phyloP scores from a whole-genome alignment of 1,284 basidiomycete genomes.

The Pseudozyma thailandica region DNA sequence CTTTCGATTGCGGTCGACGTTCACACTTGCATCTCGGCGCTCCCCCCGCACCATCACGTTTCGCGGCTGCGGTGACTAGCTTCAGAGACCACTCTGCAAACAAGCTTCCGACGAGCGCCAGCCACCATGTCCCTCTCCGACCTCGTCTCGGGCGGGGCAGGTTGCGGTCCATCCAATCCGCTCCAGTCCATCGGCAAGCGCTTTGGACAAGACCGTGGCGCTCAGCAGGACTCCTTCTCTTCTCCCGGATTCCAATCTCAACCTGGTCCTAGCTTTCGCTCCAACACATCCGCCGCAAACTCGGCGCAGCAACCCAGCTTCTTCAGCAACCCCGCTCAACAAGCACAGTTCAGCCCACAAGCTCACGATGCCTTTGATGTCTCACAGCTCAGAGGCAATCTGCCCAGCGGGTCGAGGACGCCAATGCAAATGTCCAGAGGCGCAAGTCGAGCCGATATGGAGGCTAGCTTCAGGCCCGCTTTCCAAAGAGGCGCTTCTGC shows the following conservation, averaged over 20 bases:
- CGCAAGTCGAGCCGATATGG: conserved; percentile 33
- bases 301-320: conserved; percentile 37
- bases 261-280: conserved; percentile 26
- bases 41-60: no score
- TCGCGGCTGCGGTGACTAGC: no score
- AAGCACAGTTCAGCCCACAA: conserved; percentile 11
- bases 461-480: conserved; percentile 45
- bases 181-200: conserved; percentile 64
- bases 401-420: conserved; percentile 37
- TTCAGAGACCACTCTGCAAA: no score
- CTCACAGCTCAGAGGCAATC: conserved; percentile 49
- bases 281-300: conserved; percentile 8
- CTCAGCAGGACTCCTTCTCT: conserved; percentile 54
- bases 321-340: conserved; percentile 38
- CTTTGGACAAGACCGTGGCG: conserved; percentile 61
- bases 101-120: no score
- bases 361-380: conserved; percentile 51
- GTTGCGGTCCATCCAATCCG: conserved; percentile 65
- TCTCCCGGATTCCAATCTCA: conserved; percentile 9
- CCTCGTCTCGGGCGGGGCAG: conserved; percentile 61
- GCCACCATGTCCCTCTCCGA: conserved; percentile 61
- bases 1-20: no score
- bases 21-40: no score
- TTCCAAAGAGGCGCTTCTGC: conserved; percentile 16
- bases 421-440: conserved; percentile 22